phyloP scores from a whole-genome alignment of 805 yeast species.

The Spathaspora girioi region DNA sequence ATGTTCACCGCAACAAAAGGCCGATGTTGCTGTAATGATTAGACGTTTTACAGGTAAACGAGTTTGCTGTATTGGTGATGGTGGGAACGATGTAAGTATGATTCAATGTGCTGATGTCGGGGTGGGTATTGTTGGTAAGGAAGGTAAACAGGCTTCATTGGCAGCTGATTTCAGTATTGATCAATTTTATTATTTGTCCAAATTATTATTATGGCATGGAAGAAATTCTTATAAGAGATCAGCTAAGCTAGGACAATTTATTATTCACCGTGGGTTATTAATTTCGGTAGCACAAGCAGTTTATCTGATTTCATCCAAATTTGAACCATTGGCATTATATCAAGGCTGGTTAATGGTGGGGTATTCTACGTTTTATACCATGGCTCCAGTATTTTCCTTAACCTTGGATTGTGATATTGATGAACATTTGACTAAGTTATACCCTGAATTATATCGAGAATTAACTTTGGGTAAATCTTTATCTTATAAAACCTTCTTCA shows the following conservation, averaged over 20 bases:
- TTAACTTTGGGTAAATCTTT: conserved; percentile 83
- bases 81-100: conserved; percentile 99
- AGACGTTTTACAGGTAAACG: conserved; percentile 78
- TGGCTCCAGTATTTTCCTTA: conserved; percentile 95
- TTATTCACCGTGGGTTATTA: conserved; percentile 91
- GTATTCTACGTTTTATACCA: conserved; percentile 92
- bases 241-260: conserved; percentile 92
- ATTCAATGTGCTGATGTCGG: conserved; percentile 99
- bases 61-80: conserved; percentile 98
- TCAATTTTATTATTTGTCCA: conserved; percentile 85
- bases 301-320: conserved; percentile 77
- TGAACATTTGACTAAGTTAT: conserved; percentile 80
- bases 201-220: conserved; percentile 94
- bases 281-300: conserved; percentile 95
- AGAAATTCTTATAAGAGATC: conserved; percentile 94
- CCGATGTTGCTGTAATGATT: conserved; percentile 84
- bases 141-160: conserved; percentile 94
- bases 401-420: conserved; percentile 90
- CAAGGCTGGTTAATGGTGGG: conserved; percentile 99
- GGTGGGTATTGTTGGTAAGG: conserved; percentile 98
- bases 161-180: conserved; percentile 96
- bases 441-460: conserved; percentile 94
- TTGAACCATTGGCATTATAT: conserved; percentile 91
- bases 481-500: conserved; percentile 81
- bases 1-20: conserved; percentile 98